Base-by-base conservation (phyloP, 352 stramenopile genomes). In the Pythium periplocum region DNA sequence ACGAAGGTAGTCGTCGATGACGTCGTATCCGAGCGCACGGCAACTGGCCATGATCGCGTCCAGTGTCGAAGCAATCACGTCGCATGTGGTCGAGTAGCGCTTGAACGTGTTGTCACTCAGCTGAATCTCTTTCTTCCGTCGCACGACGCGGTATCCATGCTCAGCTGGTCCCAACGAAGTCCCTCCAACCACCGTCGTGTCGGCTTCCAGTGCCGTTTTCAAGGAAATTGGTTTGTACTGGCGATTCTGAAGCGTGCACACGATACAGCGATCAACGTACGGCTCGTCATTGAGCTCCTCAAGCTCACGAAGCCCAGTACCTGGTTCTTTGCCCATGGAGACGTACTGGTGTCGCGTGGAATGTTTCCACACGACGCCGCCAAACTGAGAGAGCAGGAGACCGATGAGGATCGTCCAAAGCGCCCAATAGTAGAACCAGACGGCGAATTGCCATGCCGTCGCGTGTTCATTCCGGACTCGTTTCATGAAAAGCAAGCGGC, bases 41-140 rank as follows among this genome's bases (percentile, higher is more conserved):
- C 64, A 69, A 35, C 57, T 72, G 17, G 57, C 59, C n/a, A 69
- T 9, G 11, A 72, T 62, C 7, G 48, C 59, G 36, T 72, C 60
- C 9, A 69, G 38, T 4, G 55, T 66, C 33, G 55, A 64, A 0
- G 64, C 64, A 3, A 68, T 48, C 2, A 58, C 17, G 26, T 66
- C 53, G 43, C 60, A 72, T 9, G 43, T 38, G 9, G n/a, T 40
- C 1, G 40, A 3, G 12, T 48, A 62, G 2, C 26, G 48, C 4
- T 26, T 26, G 8, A 44, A 3, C 2, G 36, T 34, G 2, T 49
- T 47, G 32, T 8, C 12, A 26, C 10, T 12, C n/a, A 53, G 4
- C 8, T 38, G 32, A 4, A 36, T 10, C 8, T 26, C 45, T 6
- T 51, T 11, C 35, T 3, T 7, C 6, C 48, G 48, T 10, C 42